A percentile compares a stretch with the other conserved stretches of the same genome.
Evolutionary conservation across 345 rosid genomes (phyloP).

Genomic region (Gossypium mustelinum): DNA sequence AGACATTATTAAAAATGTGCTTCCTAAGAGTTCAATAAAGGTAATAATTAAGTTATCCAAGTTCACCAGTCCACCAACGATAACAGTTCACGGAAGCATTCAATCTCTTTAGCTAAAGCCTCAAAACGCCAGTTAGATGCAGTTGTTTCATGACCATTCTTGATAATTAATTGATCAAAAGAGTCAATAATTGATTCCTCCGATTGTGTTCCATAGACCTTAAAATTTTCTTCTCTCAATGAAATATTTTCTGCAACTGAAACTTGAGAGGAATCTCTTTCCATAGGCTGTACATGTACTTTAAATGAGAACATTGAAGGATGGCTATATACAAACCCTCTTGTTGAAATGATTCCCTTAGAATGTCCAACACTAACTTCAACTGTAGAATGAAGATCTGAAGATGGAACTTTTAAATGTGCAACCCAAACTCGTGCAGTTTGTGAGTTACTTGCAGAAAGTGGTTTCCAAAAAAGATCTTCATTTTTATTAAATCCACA

Average conservation of each 20-base stretch:
- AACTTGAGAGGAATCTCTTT: conserved; percentile 28
- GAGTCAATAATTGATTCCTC: conserved; percentile 31
- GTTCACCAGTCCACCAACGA: conserved; percentile 52
- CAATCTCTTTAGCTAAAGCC: conserved; percentile 52
- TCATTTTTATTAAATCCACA: conserved; percentile 31
- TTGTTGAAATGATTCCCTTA: conserved; percentile 63
- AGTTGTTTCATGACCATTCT: conserved; percentile 28
- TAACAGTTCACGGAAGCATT: conserved; percentile 48
- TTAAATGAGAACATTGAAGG: conserved; percentile 45
- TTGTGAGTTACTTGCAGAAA: conserved; percentile 33
- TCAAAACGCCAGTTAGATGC: conserved; percentile 50
- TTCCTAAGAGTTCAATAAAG: conserved; percentile 11
- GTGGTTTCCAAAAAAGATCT: conserved; percentile 62
- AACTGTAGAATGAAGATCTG: conserved; percentile 33
- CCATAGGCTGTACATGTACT: conserved; percentile 28
- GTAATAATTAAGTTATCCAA: conserved; percentile 12
- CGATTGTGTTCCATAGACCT: conserved; percentile 30
- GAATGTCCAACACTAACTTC: conserved; percentile 57
- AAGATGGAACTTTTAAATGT: conserved; percentile 31
- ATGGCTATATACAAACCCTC: conserved; percentile 41
- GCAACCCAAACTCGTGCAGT: conserved; percentile 65
- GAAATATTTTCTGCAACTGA: conserved; percentile 32
- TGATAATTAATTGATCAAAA: conserved; percentile 29
- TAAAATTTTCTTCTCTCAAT: conserved; percentile 59
- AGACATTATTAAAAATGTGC: conserved; percentile 4